Conservation (phyloP, 345 rosid species). For the Brassica napus region Da-Ae NC_063448.1:43462501-43463000, state of each 20-base stretch:
- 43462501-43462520: too few species aligned
- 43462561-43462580: slow-evolving; percentile 25
- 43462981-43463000: too few species aligned
- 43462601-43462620: slow-evolving; percentile 11
- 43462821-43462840: neutral
- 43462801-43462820: slow-evolving; percentile 7
- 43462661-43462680: slow-evolving; percentile 65
- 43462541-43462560: slow-evolving; percentile 24
- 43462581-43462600: slow-evolving; percentile 34
- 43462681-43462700: slow-evolving; percentile 68
- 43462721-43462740: slow-evolving; percentile 46
- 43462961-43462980: too few species aligned
- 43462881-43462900: slow-evolving; percentile 1
- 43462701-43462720: slow-evolving; percentile 79
- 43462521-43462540: neutral
- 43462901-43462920: neutral
- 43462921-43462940: too few species aligned
- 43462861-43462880: neutral
- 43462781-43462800: neutral
- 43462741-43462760: neutral
- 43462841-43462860: neutral
- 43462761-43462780: neutral
- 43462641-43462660: slow-evolving; percentile 35
- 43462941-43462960: too few species aligned
- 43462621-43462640: slow-evolving; percentile 34